These are phyloP conservation scores for Saccharomycopsis lassenensis DNA, from an alignment of 805 yeast genomes.

Conservation along the genomic window DNA sequence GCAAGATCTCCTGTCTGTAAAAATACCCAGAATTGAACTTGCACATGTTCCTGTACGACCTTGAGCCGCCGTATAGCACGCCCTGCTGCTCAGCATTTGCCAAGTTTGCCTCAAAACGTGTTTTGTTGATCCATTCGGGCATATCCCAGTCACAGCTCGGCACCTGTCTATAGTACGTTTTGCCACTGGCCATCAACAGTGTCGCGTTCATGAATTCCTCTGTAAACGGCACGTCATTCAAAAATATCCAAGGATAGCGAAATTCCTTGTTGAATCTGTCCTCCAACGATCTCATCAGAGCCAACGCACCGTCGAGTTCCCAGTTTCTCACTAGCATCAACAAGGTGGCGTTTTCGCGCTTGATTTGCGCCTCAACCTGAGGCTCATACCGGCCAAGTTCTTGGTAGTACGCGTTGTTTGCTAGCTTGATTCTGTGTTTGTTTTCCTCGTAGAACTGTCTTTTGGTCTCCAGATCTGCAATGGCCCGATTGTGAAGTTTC, in stretches of 20 bases:
- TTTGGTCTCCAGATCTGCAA: too few relatives aligned
- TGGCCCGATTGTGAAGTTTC: too few relatives aligned
- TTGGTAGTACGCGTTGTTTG: slow-evolving; percentile 8
- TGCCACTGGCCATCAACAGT: slow-evolving; percentile 50
- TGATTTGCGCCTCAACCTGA: slow-evolving; percentile 21
- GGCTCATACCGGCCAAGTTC: background rate
- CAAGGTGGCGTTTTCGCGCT: slow-evolving; percentile 72
- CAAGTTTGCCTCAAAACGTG: slow-evolving; percentile 37
- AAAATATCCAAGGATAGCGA: slow-evolving; percentile 68
- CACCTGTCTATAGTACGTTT: slow-evolving; percentile 53
- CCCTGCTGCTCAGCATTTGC: slow-evolving; percentile 33
- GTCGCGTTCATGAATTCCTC: slow-evolving; percentile 53
- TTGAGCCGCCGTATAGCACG: slow-evolving; percentile 54
- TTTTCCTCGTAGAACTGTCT: too few relatives aligned
- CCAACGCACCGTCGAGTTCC: slow-evolving; percentile 65
- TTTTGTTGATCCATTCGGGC: slow-evolving; percentile 60
- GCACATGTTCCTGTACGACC: slow-evolving; percentile 86
- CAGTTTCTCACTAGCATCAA: slow-evolving; percentile 80
- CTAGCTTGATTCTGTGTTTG: slow-evolving; percentile 6
- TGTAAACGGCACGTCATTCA: slow-evolving; percentile 63
- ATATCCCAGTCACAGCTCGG: slow-evolving; percentile 67
- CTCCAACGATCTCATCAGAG: slow-evolving; percentile 67
- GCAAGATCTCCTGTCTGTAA: slow-evolving; percentile 63
- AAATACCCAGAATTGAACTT: slow-evolving; percentile 88
- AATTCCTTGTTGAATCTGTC: slow-evolving; percentile 60